Evolutionary conservation across 1,284 basidiomycete genomes (phyloP), one percentile per base, ranked within the genome.

Genomic region (Heterobasidion occidentale): DNA sequence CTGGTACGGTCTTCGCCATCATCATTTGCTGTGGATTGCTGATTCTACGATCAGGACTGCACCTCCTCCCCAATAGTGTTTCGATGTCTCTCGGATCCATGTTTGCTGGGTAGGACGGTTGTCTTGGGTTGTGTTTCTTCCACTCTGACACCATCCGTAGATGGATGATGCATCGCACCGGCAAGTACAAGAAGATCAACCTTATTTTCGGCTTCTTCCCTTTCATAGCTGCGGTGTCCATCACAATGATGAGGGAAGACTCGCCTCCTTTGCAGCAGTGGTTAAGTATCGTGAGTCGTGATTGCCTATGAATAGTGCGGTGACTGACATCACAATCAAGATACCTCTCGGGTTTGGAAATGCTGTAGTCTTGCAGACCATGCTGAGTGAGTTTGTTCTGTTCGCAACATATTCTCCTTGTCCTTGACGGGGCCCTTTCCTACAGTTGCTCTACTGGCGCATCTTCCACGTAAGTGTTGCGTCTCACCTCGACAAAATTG

Each of bases 281-380:
- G 87, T 67, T 92, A 19, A 86, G 86, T 56, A 90, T 93, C 62
- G 83, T 90, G 57, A 67, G 83, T 52, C 35, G 42, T 49, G 36
- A 46, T 56, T 27, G 46, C 3, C 4, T 11, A 15, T 35, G 35
- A 9, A 19, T 36, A 4, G 12, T 9, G 36, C 14, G 14, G 46
- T 9, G n/a, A 49, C n/a, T 9, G 19, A 46, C 27, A 8, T 36
- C 46, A 6, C 48, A 17, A 5, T 14, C 51, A 62, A 84, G 88
- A 81, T 81, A 57, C 88, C 81, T 0, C 70, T 90, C 14, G 88
- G 88, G 3, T 90, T 91, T 65, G 88, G 88, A 17, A 90, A 90
- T 63, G 88, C 87, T 0, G 80, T 90, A 0, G 87, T 93, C 1
- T 68, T 94, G 36, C 92, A 93, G 61, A 92, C 88, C 0, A 86